Conservation (phyloP, 2,329 filamentous ascomycete genomes). For the Neonectria punicea region DNA sequence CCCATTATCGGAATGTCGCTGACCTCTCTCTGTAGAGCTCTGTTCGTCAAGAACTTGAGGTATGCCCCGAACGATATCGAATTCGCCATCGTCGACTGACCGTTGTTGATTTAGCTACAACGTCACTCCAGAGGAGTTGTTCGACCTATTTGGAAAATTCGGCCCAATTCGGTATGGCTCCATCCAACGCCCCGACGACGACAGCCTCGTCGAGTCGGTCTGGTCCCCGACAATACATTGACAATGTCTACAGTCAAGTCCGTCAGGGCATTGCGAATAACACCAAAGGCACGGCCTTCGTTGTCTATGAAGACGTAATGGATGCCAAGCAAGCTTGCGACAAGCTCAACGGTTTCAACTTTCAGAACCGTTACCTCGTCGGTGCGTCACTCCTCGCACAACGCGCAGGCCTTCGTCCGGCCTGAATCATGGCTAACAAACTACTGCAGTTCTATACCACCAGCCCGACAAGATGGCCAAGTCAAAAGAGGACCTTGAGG, state of each 20-base stretch:
- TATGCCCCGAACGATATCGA: constrained; percentile 54
- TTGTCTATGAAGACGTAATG: constrained; percentile 99
- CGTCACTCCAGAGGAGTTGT: constrained; percentile 97
- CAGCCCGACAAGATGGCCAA: constrained; percentile 76
- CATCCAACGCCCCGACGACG: constrained; percentile 21
- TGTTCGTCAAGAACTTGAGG: constrained; percentile 99
- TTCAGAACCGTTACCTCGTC: constrained; percentile 98
- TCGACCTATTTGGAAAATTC: constrained; percentile 98
- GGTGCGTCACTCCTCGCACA: constrained; percentile 68
- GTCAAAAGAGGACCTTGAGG: constrained; percentile 92
- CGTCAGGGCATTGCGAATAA: constrained; percentile 97
- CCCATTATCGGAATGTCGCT: constrained; percentile 39
- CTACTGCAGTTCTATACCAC: constrained; percentile 66
- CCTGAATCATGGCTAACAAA: constrained; percentile 30
- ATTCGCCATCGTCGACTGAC: constrained; percentile 49
- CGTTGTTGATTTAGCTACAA: constrained; percentile 86
- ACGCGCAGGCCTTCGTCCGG: background rate
- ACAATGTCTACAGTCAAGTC: constrained; percentile 77
- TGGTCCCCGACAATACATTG: constrained; percentile 30
- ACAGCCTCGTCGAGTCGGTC: constrained; percentile 20
- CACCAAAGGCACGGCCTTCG: constrained; percentile 98
- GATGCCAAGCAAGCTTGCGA: constrained; percentile 99
- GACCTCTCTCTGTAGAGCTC: constrained; percentile 74
- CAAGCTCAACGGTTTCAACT: constrained; percentile 99
- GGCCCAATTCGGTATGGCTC: constrained; percentile 86